Evolutionary conservation across 2,329 filamentous ascomycete genomes (phyloP).

Genomic region (Aschersonia sp.): DNA sequence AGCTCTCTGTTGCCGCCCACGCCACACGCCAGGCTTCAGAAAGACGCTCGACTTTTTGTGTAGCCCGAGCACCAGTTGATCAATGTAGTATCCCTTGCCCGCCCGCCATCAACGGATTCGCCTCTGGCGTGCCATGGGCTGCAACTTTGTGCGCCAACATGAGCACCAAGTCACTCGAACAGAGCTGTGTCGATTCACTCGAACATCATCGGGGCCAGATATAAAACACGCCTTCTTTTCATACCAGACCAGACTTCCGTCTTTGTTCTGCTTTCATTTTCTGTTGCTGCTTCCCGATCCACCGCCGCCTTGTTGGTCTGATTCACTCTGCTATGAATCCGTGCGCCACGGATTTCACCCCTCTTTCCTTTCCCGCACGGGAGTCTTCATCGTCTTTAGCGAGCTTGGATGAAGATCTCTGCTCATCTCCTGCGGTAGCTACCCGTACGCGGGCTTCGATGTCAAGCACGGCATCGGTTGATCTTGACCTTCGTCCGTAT

Average conservation of each 20-base stretch:
- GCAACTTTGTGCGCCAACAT: neutral
- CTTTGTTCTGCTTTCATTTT: neutral
- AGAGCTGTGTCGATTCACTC: neutral
- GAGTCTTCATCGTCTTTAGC: constrained; percentile 1
- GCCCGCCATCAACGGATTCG: neutral
- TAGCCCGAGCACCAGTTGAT: neutral
- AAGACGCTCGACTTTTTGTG: neutral
- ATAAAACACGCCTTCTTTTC: neutral
- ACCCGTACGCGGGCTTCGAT: neutral
- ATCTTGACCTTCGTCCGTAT: neutral
- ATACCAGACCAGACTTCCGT: neutral
- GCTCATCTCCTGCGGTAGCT: neutral
- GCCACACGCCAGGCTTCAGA: neutral
- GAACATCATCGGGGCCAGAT: neutral
- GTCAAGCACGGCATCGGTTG: neutral
- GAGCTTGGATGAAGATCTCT: neutral
- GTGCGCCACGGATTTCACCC: constrained; percentile 3
- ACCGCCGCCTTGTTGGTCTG: neutral
- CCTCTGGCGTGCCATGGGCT: neutral
- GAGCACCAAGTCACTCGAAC: neutral
- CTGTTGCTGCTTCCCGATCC: neutral
- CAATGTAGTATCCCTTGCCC: neutral
- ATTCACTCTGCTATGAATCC: constrained; percentile 3
- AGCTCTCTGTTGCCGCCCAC: too few species aligned
- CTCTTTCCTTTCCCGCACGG: constrained; percentile 1